Evolutionary conservation across 2,329 filamentous ascomycete genomes (phyloP), one percentile per base, ranked within the genome.

Genomic region (Fusarium buxicola): DNA sequence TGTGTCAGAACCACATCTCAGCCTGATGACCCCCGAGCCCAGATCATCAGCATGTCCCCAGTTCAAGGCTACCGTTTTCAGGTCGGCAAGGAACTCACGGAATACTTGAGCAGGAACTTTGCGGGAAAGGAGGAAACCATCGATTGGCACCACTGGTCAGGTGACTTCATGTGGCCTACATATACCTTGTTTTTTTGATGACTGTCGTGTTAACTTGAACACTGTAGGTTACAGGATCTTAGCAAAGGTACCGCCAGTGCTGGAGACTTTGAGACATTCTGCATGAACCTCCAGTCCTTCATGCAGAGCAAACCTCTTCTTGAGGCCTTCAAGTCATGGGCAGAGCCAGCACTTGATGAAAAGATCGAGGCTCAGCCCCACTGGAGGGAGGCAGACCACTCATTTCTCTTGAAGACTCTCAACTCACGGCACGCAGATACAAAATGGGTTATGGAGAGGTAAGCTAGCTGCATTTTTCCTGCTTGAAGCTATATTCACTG

Each of bases 111-210:
- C 8, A 15, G 7, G 25, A 18, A 15, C 8, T 27, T 4, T 24
- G n/a, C 41, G 18, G 31, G 47, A 10, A 38, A 44, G 21, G 51
- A 53, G 13, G 18, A 48, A 10, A 8, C 7, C 1, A 47, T 60
- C 16, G 18, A 56, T n/a, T 58, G 56, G 56, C 10, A 51, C 7
- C 24, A 15, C n/a, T 53, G 35, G 60, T 57, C 9, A 28, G 55
- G 24, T 10, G 30, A 7, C 12, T 13, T 13, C 3, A 32, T 43
- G n/a, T 32, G 27, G 2, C 12, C 18, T 8, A 13, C n/a, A 11
- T 13, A 4, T 8, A 8, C 7, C 5, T 13, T 18, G 11, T 24
- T n/a, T 12, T 8, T 11, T 18, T n/a, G 18, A 9, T 28, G 9
- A 31, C 5, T 10, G n/a, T n/a, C n/a, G 30, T 16, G 8, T 44